Conservation (phyloP, 1,284 basidiomycete species). For the Ceratobasidium theobromae region DNA sequence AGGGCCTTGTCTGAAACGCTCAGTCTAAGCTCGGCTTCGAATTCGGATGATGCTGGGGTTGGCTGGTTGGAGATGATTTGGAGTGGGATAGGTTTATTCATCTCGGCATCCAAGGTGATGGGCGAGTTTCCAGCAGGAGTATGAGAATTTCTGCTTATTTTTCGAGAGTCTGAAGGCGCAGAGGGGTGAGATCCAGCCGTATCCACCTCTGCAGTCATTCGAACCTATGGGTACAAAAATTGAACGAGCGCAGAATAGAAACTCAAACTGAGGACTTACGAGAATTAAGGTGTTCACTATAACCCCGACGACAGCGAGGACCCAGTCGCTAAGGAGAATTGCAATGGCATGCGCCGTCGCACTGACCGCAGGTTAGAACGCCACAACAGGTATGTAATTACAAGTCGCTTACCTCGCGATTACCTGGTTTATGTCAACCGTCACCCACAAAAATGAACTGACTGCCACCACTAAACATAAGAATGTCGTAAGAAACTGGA, state of each 20-base stretch:
- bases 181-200: neutral
- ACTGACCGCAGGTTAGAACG: neutral
- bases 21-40: neutral
- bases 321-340: neutral
- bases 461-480: neutral
- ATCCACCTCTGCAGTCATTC: neutral
- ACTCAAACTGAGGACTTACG: neutral
- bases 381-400: neutral
- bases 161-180: too few relatives aligned
- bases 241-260: neutral
- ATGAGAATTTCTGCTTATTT: neutral
- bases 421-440: neutral
- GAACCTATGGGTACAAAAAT: neutral
- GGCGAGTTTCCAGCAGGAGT: neutral
- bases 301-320: neutral
- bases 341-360: neutral
- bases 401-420: neutral
- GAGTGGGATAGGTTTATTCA: neutral
- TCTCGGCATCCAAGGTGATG: neutral
- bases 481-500: constrained; percentile 12
- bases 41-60: neutral
- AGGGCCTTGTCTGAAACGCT: neutral
- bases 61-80: neutral
- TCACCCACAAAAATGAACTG: neutral
- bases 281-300: constrained; percentile 3